phyloP scores from a whole-genome alignment of 805 yeast species.

The Myxozyma sirexii region DNA sequence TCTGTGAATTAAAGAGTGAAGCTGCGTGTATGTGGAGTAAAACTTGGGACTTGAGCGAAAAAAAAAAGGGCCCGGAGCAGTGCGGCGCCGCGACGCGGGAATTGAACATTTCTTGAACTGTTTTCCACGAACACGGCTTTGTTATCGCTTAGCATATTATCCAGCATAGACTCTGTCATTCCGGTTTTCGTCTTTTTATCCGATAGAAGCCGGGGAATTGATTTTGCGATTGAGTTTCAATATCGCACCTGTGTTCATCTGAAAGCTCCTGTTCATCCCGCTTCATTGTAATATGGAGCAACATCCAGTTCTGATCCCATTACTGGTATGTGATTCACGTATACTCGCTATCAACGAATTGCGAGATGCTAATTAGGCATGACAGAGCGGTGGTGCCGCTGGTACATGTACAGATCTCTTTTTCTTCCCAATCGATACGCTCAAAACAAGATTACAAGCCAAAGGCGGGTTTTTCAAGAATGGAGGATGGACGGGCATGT shows the following conservation, averaged over 20 bases:
- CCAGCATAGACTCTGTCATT: no score
- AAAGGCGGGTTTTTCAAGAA: constrained; percentile 88
- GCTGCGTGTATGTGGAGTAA: no score
- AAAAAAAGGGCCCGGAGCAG: no score
- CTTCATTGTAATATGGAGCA: constrained; percentile 25
- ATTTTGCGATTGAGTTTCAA: no score
- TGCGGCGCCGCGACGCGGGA: no score
- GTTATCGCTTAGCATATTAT: no score
- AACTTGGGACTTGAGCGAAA: no score
- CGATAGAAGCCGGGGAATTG: not conserved
- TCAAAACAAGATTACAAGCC: constrained; percentile 93
- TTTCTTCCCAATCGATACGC: constrained; percentile 94
- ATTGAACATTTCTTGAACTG: no score
- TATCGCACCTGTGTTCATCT: no score
- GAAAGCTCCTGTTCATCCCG: not conserved
- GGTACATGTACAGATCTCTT: constrained; percentile 95
- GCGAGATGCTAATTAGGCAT: not conserved
- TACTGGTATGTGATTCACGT: constrained; percentile 16
- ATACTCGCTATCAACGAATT: not conserved
- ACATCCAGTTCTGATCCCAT: constrained; percentile 33
- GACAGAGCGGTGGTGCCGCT: constrained; percentile 84
- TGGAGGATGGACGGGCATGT: constrained; percentile 93
- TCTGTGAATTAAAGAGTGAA: no score
- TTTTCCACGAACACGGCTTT: no score
- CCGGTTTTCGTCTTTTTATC: no score